Evolutionary conservation across 495 filamentous ascomycete species (phyloP), one percentile per base, ranked within the genome.

Genomic region (Aspergillus coremiiformis): DNA sequence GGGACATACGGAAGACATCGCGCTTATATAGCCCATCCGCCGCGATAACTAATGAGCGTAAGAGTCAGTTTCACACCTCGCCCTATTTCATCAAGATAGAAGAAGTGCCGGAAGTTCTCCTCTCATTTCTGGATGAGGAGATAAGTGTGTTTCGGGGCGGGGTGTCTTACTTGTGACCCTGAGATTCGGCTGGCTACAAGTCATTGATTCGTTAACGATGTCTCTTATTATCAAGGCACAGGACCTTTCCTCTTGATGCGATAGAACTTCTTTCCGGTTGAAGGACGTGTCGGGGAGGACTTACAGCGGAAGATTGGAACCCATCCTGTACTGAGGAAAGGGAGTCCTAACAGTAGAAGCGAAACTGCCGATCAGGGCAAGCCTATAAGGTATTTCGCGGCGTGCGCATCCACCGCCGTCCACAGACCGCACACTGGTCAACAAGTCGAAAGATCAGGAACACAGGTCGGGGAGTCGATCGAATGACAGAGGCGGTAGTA

Each of bases 11-110:
- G 72, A 99, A 96, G 54, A 99, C 90, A 90, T 99, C 93, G 59
- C 93, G 84, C 73, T 96, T 97, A 79, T 96, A 96, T 55, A 99
- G 79, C 42, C 94, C 90, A 77, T 99, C 93, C 54, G 93, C 93
- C 58, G 93, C 93, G 76, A 99, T 95, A 70, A 99, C 93, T 95
- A 56, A 58, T 42, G 11, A 15, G 30, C 45, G 43, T 60, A 24
- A 62, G 30, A 47, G 29, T 44, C 12, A 29, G 52, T 60, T 32
- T 4, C 60, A 58, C n/a, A 55, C 44, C 23, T 35, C 12, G 55
- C 66, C 45, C 65, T 60, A n/a, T 60, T 39, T 54, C 44, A 27
- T 50, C 37, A 54, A 14, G 43, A 29, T 56, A 37, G 39, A 35
- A 47, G 48, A 55, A 57, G 57, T 58, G 58, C 63, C 58, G 63